Percentiles rank a stretch among this genome's conserved stretches.
These are phyloP conservation scores for Scheffersomyces lignicola DNA, from an alignment of 1,139 yeast genomes.

Conservation along the genomic window DNA sequence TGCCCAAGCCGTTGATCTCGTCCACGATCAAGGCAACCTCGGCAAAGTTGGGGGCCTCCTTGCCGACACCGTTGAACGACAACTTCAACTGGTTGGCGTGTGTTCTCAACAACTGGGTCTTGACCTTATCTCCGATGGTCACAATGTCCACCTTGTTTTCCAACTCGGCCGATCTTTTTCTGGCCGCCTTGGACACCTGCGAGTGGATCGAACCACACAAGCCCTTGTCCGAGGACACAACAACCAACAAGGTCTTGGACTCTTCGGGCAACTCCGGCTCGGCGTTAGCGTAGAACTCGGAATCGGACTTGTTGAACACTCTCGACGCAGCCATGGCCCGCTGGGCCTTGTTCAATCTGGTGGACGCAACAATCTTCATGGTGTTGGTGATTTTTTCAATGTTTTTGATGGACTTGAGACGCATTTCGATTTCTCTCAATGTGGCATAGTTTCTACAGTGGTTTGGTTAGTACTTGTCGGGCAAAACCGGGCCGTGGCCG, in stretches of 20 bases:
- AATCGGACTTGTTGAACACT: conserved; percentile 77
- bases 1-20: conserved; percentile 67
- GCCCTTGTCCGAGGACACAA: conserved; percentile 96
- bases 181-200: conserved; percentile 86
- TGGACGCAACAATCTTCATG: conserved; percentile 98
- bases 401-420: conserved; percentile 97
- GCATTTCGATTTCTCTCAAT: conserved; percentile 96
- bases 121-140: conserved; percentile 92
- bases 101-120: conserved; percentile 84
- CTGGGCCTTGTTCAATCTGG: conserved; percentile 94
- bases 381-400: conserved; percentile 99
- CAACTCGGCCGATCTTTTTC: conserved; percentile 59
- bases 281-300: conserved; percentile 76
- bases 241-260: conserved; percentile 66
- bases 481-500: too few species aligned
- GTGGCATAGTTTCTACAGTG: conserved; percentile 86
- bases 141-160: conserved; percentile 76
- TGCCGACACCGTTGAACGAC: conserved; percentile 88
- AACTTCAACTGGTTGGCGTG: conserved; percentile 67
- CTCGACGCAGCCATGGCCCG: conserved; percentile 91
- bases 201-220: conserved; percentile 98
- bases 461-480: conserved; percentile 15
- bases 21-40: conserved; percentile 91
- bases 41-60: conserved; percentile 90
- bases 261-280: conserved; percentile 64